Conservation (phyloP, 345 rosid genomes). For the Combretum micranthum region DNA sequence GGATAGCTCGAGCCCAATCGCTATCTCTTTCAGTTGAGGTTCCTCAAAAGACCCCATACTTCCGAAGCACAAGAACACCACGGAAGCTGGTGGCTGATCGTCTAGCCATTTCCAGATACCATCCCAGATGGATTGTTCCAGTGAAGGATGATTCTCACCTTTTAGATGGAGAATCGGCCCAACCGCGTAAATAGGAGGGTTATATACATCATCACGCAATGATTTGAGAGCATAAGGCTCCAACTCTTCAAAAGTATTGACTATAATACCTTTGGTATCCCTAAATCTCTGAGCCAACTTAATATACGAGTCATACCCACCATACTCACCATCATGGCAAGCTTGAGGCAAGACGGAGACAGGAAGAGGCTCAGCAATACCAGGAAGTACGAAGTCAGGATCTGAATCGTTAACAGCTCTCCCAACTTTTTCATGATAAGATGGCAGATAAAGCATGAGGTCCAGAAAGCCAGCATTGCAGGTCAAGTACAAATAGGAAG, state of each 20-base stretch:
- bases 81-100: constrained; percentile 32
- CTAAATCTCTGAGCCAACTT: constrained; percentile 30
- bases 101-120: constrained; percentile 41
- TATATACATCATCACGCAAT: constrained; percentile 6
- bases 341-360: constrained; percentile 28
- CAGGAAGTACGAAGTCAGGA: constrained; percentile 19
- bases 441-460: constrained; percentile 30
- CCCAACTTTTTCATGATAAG: constrained; percentile 12
- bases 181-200: constrained; percentile 33
- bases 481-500: constrained; percentile 36
- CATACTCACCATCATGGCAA: constrained; percentile 16
- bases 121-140: constrained; percentile 10
- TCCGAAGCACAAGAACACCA: constrained; percentile 46
- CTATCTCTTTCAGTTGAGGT: constrained; percentile 37
- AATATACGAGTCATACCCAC: constrained; percentile 24
- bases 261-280: constrained; percentile 31
- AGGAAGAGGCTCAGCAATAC: constrained; percentile 29
- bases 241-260: constrained; percentile 32
- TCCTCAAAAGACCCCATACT: constrained; percentile 26
- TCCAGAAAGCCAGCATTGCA: constrained; percentile 25
- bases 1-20: constrained; percentile 25
- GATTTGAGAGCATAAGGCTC: constrained; percentile 25
- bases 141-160: constrained; percentile 13
- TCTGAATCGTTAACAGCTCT: constrained; percentile 14
- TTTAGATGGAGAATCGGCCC: constrained; percentile 19